Percentiles rank a stretch among this genome's conserved stretches.
Conservation (phyloP, 306 rosid genomes). For the Quercus berberidifolia region DNA sequence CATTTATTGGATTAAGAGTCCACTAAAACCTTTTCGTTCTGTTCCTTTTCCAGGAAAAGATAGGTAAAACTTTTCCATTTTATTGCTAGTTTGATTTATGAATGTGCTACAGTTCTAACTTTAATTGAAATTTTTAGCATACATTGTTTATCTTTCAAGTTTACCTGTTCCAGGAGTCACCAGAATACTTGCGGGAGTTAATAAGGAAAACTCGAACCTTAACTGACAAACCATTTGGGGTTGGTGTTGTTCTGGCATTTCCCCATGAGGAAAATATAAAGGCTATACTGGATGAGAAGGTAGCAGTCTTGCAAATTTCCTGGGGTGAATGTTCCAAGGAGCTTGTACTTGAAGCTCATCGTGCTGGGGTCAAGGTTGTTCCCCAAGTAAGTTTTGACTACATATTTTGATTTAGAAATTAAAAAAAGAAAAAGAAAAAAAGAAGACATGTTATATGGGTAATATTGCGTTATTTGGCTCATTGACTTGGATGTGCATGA, state of each 20-base stretch:
- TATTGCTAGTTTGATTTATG: background rate
- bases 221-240: constrained; percentile 82
- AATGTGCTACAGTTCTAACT: background rate
- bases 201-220: constrained; percentile 58
- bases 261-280: constrained; percentile 68
- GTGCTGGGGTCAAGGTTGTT: constrained; percentile 72
- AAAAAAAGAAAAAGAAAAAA: background rate
- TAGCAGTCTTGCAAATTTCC: constrained; percentile 65
- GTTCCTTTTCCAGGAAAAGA: too few species aligned
- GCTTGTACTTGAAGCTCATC: constrained; percentile 60
- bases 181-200: constrained; percentile 59
- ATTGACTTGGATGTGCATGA: background rate
- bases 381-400: constrained; percentile 60
- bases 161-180: constrained; percentile 52
- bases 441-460: background rate
- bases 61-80: background rate
- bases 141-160: constrained; percentile 3
- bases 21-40: too few species aligned
- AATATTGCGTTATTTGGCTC: background rate
- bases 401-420: background rate
- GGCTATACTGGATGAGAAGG: constrained; percentile 71
- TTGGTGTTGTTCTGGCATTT: constrained; percentile 75
- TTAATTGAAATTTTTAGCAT: background rate
- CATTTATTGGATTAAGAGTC: too few species aligned
- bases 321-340: constrained; percentile 80